A percentile compares a stretch with the other conserved stretches of the same genome.
phyloP scores from a whole-genome alignment of 2,329 filamentous ascomycete genomes.

The Zarea fungicola region DNA sequence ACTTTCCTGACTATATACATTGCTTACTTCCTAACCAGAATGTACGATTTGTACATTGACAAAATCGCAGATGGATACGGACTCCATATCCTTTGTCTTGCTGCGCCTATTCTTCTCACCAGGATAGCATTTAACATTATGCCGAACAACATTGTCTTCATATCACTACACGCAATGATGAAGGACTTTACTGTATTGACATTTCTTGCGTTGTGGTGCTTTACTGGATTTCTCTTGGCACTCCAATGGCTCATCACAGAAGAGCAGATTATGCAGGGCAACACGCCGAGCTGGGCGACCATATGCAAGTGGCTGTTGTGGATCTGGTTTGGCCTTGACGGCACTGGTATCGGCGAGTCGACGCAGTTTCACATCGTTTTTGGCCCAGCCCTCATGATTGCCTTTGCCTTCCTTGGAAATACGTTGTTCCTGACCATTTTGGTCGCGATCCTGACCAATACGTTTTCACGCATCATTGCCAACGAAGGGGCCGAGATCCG shows the following conservation, averaged over 20 bases:
- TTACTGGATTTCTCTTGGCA: slow-evolving; percentile 65
- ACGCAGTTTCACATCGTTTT: slow-evolving; percentile 60
- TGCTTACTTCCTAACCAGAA: slow-evolving; percentile 55
- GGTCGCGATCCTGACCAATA: slow-evolving; percentile 68
- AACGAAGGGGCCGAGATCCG: slow-evolving; percentile 66
- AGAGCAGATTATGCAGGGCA: slow-evolving; percentile 20
- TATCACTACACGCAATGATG: slow-evolving; percentile 70
- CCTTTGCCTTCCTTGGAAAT: slow-evolving; percentile 69
- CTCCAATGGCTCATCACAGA: slow-evolving; percentile 56
- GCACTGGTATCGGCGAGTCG: slow-evolving; percentile 46
- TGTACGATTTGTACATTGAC: slow-evolving; percentile 47
- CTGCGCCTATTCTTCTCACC: slow-evolving; percentile 64
- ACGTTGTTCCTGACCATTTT: slow-evolving; percentile 70
- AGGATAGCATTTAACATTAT: slow-evolving; percentile 68
- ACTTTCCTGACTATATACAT: slow-evolving; percentile 60
- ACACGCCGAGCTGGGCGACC: slow-evolving; percentile 39
- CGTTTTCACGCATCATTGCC: slow-evolving; percentile 63
- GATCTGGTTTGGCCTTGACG: slow-evolving; percentile 75
- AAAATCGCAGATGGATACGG: slow-evolving; percentile 49
- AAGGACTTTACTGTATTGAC: slow-evolving; percentile 65
- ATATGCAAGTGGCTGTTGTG: slow-evolving; percentile 74
- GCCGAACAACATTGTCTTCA: slow-evolving; percentile 71
- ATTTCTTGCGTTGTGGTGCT: slow-evolving; percentile 62
- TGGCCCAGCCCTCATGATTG: slow-evolving; percentile 64
- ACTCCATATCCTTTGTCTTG: slow-evolving; percentile 60